phyloP scores from a whole-genome alignment of 108 stramenopile genomes.

The Licmophora abbreviata region DNA sequence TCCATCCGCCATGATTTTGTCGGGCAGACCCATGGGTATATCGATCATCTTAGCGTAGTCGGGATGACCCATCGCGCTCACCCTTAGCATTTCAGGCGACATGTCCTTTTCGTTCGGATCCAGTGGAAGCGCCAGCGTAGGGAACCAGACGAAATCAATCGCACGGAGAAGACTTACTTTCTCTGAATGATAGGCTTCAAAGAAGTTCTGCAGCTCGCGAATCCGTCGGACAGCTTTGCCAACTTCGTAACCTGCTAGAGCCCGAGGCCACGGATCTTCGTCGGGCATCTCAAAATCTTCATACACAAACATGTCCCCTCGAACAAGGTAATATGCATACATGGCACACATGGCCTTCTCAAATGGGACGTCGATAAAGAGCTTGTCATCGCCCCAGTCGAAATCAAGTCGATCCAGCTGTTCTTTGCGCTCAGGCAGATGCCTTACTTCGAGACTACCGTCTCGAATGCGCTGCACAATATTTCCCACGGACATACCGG shows the following conservation, averaged over 20 bases:
- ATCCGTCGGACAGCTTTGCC: conserved; percentile 71
- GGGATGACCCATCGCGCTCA: conserved; percentile 67
- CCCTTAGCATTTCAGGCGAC: conserved; percentile 31
- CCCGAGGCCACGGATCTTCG: conserved; percentile 87
- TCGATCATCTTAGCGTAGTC: conserved; percentile 59
- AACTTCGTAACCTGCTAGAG: conserved; percentile 75
- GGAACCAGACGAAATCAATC: conserved; percentile 87
- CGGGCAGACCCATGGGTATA: conserved; percentile 54
- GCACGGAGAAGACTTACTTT: conserved; percentile 70
- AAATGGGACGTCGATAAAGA: conserved; percentile 83
- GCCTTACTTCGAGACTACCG: conserved; percentile 84
- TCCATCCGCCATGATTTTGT: conserved; percentile 68
- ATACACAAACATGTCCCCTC: conserved; percentile 80
- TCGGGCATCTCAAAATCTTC: conserved; percentile 82
- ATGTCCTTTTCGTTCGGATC: conserved; percentile 50
- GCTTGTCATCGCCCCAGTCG: conserved; percentile 81
- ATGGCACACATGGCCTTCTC: conserved; percentile 83
- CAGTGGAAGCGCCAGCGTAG: conserved; percentile 58
- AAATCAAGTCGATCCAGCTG: conserved; percentile 78
- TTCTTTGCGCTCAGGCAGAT: conserved; percentile 68
- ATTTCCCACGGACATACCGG: conserved; percentile 68
- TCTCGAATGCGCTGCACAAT: conserved; percentile 67
- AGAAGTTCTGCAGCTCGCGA: conserved; percentile 72
- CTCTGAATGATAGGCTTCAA: conserved; percentile 81
- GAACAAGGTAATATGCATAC: conserved; percentile 72